Conservation (phyloP, 2,329 filamentous ascomycete species). For the Penicillium verrucosum region DNA sequence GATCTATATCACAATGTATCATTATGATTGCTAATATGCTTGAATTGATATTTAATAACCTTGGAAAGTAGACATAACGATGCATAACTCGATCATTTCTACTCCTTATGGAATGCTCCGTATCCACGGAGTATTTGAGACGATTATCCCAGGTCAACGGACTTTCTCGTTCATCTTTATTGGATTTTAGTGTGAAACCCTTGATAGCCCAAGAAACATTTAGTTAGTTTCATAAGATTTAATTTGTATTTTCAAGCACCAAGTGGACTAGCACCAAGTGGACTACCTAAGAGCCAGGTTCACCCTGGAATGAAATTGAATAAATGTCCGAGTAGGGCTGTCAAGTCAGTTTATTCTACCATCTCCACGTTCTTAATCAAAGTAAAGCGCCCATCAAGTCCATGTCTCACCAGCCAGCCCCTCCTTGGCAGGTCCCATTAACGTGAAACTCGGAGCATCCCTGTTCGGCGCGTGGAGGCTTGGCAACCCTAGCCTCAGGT, state of each 20-base stretch:
- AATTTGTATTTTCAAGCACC: neutral
- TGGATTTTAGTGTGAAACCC: neutral
- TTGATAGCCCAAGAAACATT: neutral
- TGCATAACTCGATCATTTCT: too few relatives aligned
- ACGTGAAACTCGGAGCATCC: constrained; percentile 20
- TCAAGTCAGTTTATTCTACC: neutral
- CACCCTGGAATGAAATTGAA: constrained; percentile 1
- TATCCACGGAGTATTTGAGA: too few relatives aligned
- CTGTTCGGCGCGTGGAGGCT: constrained; percentile 24
- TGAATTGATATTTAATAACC: too few relatives aligned
- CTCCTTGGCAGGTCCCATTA: constrained; percentile 5
- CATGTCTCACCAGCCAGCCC: neutral
- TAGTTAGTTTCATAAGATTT: constrained; percentile 1
- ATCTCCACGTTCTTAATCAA: constrained; percentile 4
- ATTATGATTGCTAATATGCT: too few relatives aligned
- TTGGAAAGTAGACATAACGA: too few relatives aligned
- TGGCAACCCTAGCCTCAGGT: constrained; percentile 18
- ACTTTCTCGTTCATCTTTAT: neutral
- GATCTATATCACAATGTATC: too few relatives aligned
- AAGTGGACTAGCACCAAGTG: too few relatives aligned
- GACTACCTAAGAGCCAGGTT: neutral
- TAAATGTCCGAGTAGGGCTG: constrained; percentile 3
- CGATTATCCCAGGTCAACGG: too few relatives aligned
- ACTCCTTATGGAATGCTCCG: too few relatives aligned
- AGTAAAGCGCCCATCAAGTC: constrained; percentile 6